phyloP scores from a whole-genome alignment of 441 rosid species.

The Jatropha multifida region DNA sequence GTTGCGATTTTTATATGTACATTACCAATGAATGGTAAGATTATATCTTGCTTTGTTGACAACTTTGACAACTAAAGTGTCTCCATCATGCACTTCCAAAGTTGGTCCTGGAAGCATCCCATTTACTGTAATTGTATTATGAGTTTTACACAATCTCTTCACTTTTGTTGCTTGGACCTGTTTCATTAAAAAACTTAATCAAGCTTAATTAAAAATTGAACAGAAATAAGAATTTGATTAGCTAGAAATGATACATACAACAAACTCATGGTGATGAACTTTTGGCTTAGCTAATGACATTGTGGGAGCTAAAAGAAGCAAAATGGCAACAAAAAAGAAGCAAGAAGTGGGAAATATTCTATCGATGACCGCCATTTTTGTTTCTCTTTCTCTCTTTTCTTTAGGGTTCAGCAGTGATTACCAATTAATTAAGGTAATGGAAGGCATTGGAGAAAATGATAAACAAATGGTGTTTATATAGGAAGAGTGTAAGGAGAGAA shows the following conservation, averaged over 20 bases:
- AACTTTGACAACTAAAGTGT: slow-evolving; percentile 66
- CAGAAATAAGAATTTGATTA: background rate
- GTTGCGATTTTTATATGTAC: background rate
- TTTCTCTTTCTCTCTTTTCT: too few relatives aligned
- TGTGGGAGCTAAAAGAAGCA: slow-evolving; percentile 41
- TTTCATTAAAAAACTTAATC: background rate
- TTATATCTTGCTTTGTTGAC: slow-evolving; percentile 62
- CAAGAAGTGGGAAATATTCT: background rate
- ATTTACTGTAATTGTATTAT: slow-evolving; percentile 71
- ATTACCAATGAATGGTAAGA: slow-evolving; percentile 83
- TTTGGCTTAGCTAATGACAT: slow-evolving; percentile 38
- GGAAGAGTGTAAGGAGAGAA: slow-evolving; percentile 22
- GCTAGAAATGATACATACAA: slow-evolving; percentile 39
- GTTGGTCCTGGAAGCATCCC: slow-evolving; percentile 97
- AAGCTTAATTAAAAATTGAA: background rate
- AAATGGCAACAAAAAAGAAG: slow-evolving; percentile 26
- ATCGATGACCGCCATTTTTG: slow-evolving; percentile 23
- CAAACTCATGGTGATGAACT: slow-evolving; percentile 59
- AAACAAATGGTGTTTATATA: slow-evolving; percentile 31
- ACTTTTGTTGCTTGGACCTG: slow-evolving; percentile 69
- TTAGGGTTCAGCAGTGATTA: background rate
- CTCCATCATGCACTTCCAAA: slow-evolving; percentile 64
- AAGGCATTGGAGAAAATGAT: background rate
- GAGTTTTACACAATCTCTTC: slow-evolving; percentile 93
- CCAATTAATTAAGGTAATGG: background rate